phyloP scores from a whole-genome alignment of 805 yeast genomes.

The Wickerhamomyces bovis region DNA sequence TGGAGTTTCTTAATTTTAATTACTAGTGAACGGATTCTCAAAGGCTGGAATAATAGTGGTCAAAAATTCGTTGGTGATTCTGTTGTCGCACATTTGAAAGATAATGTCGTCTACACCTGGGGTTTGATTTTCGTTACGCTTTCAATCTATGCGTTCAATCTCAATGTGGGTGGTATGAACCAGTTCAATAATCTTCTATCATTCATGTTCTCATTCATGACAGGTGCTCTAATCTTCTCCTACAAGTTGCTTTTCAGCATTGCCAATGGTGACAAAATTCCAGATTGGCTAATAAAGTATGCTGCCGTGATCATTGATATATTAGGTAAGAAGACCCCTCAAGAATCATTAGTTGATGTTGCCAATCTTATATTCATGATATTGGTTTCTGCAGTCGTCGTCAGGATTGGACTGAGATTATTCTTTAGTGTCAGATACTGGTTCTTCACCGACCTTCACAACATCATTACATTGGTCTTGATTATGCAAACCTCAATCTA shows the following conservation, averaged over 20 bases:
- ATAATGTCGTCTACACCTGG: conserved; percentile 39
- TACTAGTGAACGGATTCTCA: conserved; percentile 46
- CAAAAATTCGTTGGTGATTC: conserved; percentile 64
- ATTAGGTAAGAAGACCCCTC: conserved; percentile 25
- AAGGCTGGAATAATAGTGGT: conserved; percentile 89
- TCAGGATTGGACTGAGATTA: conserved; percentile 24
- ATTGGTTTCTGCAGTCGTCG: conserved; percentile 25
- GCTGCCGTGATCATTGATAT: conserved; percentile 26
- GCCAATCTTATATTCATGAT: conserved; percentile 31
- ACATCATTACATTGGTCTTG: conserved; percentile 34
- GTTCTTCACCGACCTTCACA: conserved; percentile 31
- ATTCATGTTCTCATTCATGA: conserved; percentile 40
- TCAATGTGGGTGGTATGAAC: conserved; percentile 21
- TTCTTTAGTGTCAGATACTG: conserved; percentile 8
- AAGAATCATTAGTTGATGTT: conserved; percentile 27
- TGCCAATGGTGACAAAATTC: conserved; percentile 50
- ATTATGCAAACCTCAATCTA: conserved; percentile 45
- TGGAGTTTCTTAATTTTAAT: conserved; percentile 9
- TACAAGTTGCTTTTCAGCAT: conserved; percentile 51
- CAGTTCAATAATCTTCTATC: conserved; percentile 27
- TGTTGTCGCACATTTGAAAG: conserved; percentile 37
- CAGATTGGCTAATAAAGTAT: conserved; percentile 27
- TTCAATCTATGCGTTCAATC: conserved; percentile 21
- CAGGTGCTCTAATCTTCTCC: conserved; percentile 39
- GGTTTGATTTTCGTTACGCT: conserved; percentile 35